Conservation (phyloP, 352 stramenopile genomes). For the Nothophytophthora sp. region DNA sequence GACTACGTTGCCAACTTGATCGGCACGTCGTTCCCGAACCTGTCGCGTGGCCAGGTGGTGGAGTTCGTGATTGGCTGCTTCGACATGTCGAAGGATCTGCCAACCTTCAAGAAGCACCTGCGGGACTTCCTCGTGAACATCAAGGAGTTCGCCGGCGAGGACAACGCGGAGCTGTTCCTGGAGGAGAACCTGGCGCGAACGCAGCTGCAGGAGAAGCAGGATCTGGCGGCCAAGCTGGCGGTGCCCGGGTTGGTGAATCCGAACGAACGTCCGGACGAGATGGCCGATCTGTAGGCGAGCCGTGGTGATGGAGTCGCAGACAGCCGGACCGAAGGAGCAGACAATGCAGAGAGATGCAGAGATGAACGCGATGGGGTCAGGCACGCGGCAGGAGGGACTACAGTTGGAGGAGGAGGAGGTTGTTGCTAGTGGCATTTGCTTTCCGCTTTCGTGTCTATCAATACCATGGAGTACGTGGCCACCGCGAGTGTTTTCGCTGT, state of each 20-base stretch:
- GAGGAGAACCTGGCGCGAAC: conserved; percentile 94
- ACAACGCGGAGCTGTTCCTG: conserved; percentile 97
- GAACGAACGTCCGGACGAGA: conserved; percentile 90
- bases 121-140: conserved; percentile 99
- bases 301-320: not conserved
- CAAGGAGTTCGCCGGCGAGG: conserved; percentile 97
- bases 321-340: not conserved
- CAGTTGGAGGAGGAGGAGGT: not conserved
- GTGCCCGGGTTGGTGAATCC: conserved; percentile 93
- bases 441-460: conserved; percentile 2
- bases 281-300: conserved; percentile 74
- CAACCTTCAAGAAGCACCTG: conserved; percentile 98
- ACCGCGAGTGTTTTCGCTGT: no score
- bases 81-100: conserved; percentile 97
- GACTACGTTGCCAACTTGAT: conserved; percentile 98
- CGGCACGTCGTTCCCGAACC: conserved; percentile 96
- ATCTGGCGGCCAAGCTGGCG: conserved; percentile 78
- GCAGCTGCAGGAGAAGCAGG: conserved; percentile 87
- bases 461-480: no score
- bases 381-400: no score
- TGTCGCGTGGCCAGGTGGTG: conserved; percentile 93
- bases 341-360: conserved; percentile 29
- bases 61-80: conserved; percentile 98
- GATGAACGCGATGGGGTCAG: no score
- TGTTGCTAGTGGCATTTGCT: conserved; percentile 21